Base-by-base conservation (phyloP, 140 eudicot genomes). In the Bidens hawaiensis region DNA sequence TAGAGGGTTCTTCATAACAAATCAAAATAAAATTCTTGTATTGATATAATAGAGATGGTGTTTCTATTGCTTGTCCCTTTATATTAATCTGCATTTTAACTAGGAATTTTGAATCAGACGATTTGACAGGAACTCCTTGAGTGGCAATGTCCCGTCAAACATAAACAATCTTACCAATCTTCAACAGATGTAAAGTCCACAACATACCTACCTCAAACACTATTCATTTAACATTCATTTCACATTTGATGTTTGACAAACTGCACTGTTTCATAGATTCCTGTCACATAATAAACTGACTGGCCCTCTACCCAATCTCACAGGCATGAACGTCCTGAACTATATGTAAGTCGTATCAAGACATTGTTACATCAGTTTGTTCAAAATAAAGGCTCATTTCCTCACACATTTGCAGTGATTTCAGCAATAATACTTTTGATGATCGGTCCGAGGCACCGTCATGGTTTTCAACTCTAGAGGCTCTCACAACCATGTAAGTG, bases 341-440 rank as follows among this genome's bases (percentile, higher is more conserved):
- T 84, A 79, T 69, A 17, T 91, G 98, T 91, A 80, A 87, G n/a
- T n/a, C n/a, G 96, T 67, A 54, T 16, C 18, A 15, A 24, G 18
- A 2, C 13, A 69, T 62, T 40, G 19, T 6, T 8, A 6, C 1
- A 53, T 22, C 17, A 1, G 36, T 47, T 34, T 22, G 10, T 38
- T 23, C 0, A 17, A 18, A 46, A 5, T 3, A 33, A 26, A 6
- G 3, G 6, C n/a, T 27, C 42, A 55, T 27, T 6, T 14, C 63
- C 33, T 11, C 6, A 0, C 40, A 50, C 28, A 24, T 66, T 30
- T 43, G 28, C 85, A 88, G 90, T 71, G 94, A 84, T 60, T 43
- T 91, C 78, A 91, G 98, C 94, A 91, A 91, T 69, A 91, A 91
- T 62, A 52, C 67, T 14, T 91, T 91, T 31, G 81, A n/a, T n/a